Base-by-base conservation (phyloP, 2,329 filamentous ascomycete genomes). In the Monosporascus sp. region DNA sequence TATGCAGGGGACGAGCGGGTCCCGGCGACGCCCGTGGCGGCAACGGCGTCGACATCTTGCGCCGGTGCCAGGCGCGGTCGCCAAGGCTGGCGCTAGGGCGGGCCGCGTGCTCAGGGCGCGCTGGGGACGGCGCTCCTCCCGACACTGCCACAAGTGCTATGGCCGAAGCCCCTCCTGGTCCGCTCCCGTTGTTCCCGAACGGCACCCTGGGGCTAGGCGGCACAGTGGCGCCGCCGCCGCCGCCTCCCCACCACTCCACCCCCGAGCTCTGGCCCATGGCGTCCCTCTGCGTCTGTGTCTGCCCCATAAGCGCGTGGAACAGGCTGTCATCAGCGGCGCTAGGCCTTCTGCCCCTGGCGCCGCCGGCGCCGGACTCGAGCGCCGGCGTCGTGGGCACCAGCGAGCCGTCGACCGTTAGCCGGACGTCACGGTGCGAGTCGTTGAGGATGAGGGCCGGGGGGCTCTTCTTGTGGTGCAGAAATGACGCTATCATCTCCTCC, bases 41-140 rank as follows among this genome's bases (percentile, higher is more conserved):
- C 37, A 58, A 64, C 7, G 58, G 47, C 11, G 56, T 57, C 3
- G 62, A 67, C 2, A 64, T 35, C 48, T 62, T 63, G 40, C 63
- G 58, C 9, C 62, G 56, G 50, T 65, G 62, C 63, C 65, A 67
- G 15, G 65, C 65, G 31, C 64, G 64, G 18, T 66, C 60, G 26
- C 62, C 64, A 2, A 65, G 58, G 9, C 52, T 43, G 5, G 46
- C 49, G 3, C 53, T 49, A 11, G 55, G 24, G n/a, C 52, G 55
- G 3, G 63, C 58, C 11, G 60, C 52, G 2, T 58, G 51, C 17
- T 52, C 35, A 4, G 61, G 59, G 17, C 40, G 56, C 15, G 56
- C 14, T 50, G 54, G 17, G 20, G 28, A 15, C 41, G 9, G 37
- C 18, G 17, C 26, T 18, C 26, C 35, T 38, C n/a, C 37, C 20